phyloP scores from a whole-genome alignment of 2,329 filamentous ascomycete genomes.

The Colletotrichum horii region DNA sequence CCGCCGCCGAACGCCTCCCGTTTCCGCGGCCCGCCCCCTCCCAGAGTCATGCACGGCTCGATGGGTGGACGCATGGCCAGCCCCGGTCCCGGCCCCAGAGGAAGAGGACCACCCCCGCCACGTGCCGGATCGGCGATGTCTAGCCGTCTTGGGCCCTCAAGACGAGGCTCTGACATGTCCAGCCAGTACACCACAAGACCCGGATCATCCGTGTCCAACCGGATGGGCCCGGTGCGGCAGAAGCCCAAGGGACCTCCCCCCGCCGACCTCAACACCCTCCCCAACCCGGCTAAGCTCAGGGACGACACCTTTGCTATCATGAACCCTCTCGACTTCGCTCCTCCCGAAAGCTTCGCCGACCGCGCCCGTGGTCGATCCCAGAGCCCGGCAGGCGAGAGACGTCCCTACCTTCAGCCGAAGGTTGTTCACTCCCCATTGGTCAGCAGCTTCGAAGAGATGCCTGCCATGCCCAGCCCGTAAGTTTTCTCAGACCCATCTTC shows the following conservation, averaged over 20 bases:
- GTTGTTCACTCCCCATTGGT: conserved; percentile 79
- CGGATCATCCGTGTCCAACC: conserved; percentile 67
- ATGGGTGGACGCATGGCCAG: conserved; percentile 47
- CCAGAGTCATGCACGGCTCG: conserved; percentile 51
- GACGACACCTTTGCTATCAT: conserved; percentile 79
- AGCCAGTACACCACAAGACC: conserved; percentile 56
- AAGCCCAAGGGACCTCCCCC: conserved; percentile 71
- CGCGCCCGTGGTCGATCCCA: conserved; percentile 72
- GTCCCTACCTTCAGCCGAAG: conserved; percentile 73
- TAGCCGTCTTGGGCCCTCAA: conserved; percentile 32
- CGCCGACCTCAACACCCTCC: conserved; percentile 73
- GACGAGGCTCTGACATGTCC: conserved; percentile 36
- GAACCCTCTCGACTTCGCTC: conserved; percentile 82
- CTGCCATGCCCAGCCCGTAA: conserved; percentile 88
- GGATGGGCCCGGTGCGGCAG: conserved; percentile 34
- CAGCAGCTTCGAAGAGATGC: conserved; percentile 86
- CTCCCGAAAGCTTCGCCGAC: conserved; percentile 71
- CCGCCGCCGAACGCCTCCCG: conserved; percentile 73
- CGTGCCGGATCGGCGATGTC: conserved; percentile 50
- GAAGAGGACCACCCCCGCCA: conserved; percentile 46
- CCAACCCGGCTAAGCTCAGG: conserved; percentile 82
- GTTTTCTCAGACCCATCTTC: conserved; percentile 30
- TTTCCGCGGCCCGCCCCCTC: conserved; percentile 44
- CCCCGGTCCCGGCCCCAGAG: conserved; percentile 53
- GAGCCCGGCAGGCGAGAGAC: conserved; percentile 66